Evolutionary conservation across 2,329 filamentous ascomycete genomes (phyloP).

Genomic region (Dothistroma septosporum): DNA sequence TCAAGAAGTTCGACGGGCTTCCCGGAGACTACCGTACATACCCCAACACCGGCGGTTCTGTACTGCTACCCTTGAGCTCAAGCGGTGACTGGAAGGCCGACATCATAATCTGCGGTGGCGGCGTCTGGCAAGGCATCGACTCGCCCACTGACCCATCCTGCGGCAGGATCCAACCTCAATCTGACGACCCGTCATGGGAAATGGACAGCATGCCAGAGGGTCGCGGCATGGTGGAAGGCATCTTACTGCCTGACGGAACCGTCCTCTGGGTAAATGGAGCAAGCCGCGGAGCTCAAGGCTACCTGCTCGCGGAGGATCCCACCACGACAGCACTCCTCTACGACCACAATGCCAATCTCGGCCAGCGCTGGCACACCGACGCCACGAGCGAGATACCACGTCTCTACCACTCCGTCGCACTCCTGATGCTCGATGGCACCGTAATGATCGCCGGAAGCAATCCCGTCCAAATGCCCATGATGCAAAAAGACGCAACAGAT

Average conservation of each 20-base stretch:
- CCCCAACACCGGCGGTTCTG: constrained; percentile 60
- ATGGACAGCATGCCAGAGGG: constrained; percentile 62
- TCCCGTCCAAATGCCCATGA: constrained; percentile 56
- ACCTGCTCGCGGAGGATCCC: constrained; percentile 52
- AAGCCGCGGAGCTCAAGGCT: constrained; percentile 57
- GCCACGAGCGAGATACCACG: constrained; percentile 42
- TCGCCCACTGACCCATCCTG: constrained; percentile 61
- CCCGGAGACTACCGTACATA: constrained; percentile 64
- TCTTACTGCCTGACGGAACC: constrained; percentile 57
- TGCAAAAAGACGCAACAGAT: constrained; percentile 35
- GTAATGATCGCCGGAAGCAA: constrained; percentile 58
- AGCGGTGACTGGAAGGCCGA: constrained; percentile 56
- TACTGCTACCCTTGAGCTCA: constrained; percentile 59
- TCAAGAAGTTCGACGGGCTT: constrained; percentile 56
- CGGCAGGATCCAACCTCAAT: constrained; percentile 58
- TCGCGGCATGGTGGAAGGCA: constrained; percentile 55
- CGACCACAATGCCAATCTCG: constrained; percentile 48
- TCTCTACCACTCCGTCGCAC: constrained; percentile 59
- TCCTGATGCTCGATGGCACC: constrained; percentile 58
- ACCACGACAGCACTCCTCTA: constrained; percentile 56
- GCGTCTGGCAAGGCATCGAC: constrained; percentile 58
- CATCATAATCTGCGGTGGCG: constrained; percentile 62
- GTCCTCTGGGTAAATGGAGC: constrained; percentile 58
- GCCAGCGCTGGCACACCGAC: constrained; percentile 48
- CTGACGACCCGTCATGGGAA: constrained; percentile 55